Conservation (phyloP, 208 protist genomes). For the Leishmania major region DNA sequence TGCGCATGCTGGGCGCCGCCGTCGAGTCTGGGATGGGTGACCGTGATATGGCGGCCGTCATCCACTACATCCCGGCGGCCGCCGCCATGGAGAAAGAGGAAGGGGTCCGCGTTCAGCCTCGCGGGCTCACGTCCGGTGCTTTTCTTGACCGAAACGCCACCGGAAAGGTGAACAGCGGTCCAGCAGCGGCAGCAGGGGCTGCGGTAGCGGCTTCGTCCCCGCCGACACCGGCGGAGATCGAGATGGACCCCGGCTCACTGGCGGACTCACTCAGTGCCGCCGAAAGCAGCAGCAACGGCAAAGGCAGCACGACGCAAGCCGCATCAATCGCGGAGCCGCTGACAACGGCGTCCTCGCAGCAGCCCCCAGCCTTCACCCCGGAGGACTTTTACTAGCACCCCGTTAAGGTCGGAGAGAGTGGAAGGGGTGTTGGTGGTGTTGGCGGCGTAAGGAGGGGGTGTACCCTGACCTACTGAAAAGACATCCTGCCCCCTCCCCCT, state of each 20-base stretch:
- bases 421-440: neutral
- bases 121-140: conserved; percentile 12
- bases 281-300: conserved; percentile 1
- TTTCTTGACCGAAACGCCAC: conserved; percentile 4
- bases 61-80: conserved; percentile 83
- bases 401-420: neutral
- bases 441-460: neutral
- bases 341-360: neutral
- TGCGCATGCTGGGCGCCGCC: conserved; percentile 74
- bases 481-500: neutral
- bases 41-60: conserved; percentile 72
- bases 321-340: neutral
- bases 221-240: neutral
- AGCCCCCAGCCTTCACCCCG: conserved; percentile 39
- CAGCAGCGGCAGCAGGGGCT: neutral
- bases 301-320: neutral
- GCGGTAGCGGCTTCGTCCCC: neutral
- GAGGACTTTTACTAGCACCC: conserved; percentile 70
- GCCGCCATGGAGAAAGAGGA: conserved; percentile 55
- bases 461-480: neutral
- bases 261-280: conserved; percentile 7
- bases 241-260: conserved; percentile 11
- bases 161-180: neutral
- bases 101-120: conserved; percentile 15
- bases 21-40: conserved; percentile 74